Evolutionary conservation across 2,329 filamentous ascomycete species (phyloP).

Genomic region (Cadophora gregata): DNA sequence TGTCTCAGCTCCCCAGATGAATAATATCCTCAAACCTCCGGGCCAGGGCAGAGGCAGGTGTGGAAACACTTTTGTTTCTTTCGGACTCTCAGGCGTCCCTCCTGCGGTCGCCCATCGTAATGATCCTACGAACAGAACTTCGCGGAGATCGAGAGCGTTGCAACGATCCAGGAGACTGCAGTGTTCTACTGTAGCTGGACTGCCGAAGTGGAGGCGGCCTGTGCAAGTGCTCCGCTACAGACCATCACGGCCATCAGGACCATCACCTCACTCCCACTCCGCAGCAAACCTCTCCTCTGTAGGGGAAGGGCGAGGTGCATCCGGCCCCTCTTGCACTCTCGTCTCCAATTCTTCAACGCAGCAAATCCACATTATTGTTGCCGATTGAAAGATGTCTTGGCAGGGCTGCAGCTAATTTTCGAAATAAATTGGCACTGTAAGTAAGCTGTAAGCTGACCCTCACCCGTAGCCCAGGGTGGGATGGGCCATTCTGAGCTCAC

Average conservation of each 20-base stretch:
- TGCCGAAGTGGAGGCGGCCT: not conserved
- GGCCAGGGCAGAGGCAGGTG: not conserved
- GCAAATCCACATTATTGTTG: not conserved
- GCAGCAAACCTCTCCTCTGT: not conserved
- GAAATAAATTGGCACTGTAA: slow-evolving; percentile 1
- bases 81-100: not conserved
- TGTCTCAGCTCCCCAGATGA: not conserved
- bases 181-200: not conserved
- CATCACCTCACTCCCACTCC: too few species aligned
- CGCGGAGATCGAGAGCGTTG: not conserved
- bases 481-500: not conserved
- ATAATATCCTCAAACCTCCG: not conserved
- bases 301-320: slow-evolving; percentile 8
- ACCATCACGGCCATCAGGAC: too few species aligned
- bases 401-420: slow-evolving; percentile 4
- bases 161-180: not conserved
- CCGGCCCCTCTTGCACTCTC: slow-evolving; percentile 4
- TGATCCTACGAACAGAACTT: not conserved
- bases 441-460: too few species aligned
- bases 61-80: not conserved
- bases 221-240: not conserved
- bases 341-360: slow-evolving; percentile 1
- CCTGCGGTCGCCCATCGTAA: too few species aligned
- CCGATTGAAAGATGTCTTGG: slow-evolving; percentile 8
- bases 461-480: not conserved